Percentiles rank a stretch among this genome's conserved stretches.
Conservation (phyloP, 208 protist species). For the Trypanosomatidae sp. region DNA sequence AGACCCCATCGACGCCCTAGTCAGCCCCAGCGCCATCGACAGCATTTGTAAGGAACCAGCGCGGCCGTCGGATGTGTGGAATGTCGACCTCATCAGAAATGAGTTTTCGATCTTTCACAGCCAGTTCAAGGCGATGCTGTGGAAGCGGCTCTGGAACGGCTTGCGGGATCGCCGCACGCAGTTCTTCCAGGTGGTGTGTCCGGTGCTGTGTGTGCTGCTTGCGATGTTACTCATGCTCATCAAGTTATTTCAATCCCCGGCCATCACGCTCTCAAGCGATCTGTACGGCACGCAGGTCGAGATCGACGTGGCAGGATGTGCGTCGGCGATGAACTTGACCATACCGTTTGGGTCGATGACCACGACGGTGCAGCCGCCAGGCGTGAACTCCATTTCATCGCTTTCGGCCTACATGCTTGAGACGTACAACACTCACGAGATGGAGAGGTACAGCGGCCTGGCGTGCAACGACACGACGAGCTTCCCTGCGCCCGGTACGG, state of each 20-base stretch:
- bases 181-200: conserved; percentile 77
- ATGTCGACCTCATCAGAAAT: conserved; percentile 26
- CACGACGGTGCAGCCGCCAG: conserved; percentile 8
- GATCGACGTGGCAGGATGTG: conserved; percentile 32
- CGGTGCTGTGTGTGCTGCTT: conserved; percentile 59
- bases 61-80: conserved; percentile 39
- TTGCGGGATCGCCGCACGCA: conserved; percentile 65
- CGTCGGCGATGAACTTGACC: conserved; percentile 14
- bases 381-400: conserved; percentile 5
- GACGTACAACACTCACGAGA: conserved; percentile 43
- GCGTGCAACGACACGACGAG: conserved; percentile 31
- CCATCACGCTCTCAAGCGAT: conserved; percentile 36
- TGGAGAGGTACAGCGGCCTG: conserved; percentile 44
- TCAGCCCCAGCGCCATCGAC: conserved; percentile 5
- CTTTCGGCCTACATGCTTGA: conserved; percentile 39
- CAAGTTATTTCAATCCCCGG: conserved; percentile 30
- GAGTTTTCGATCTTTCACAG: conserved; percentile 18
- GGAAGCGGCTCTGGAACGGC: conserved; percentile 53
- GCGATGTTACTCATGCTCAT: conserved; percentile 72
- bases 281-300: conserved; percentile 43
- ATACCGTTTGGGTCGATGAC: conserved; percentile 26
- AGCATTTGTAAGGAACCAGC: background rate
- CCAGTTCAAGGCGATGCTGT: conserved; percentile 57
- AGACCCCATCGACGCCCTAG: background rate
- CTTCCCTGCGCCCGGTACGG: background rate